Base-by-base conservation (phyloP, 2,329 filamentous ascomycete species). In the Albifimbria verrucaria region DNA sequence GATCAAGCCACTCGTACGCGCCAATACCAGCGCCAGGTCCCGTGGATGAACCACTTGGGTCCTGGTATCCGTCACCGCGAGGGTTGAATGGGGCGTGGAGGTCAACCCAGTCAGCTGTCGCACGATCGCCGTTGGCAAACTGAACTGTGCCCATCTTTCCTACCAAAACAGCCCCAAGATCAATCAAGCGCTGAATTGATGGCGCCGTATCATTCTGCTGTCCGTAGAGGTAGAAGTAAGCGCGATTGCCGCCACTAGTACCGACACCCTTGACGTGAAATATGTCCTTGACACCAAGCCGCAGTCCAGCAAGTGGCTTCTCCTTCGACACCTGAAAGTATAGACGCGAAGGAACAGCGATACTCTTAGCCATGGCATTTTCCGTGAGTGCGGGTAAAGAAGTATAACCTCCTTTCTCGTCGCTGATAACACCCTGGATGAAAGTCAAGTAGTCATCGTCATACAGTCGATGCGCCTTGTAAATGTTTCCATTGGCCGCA, bases 271-370 rank as follows among this genome's bases (percentile, higher is more conserved):
- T 49, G 24, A 87, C 62, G 52, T 85, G 74, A 56, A 75, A 80
- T 48, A 83, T 81, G 57, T 86, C 83, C 59, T 87, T 87, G 52
- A 86, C 71, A 1, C 75, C 81, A 1, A 86, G 61, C 9, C 83
- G 73, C 7, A 81, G 71, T 11, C 83, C 82, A 7, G 80, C 77
- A 0, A 86, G 68, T 1, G 82, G 81, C 24, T 48, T 28, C n/a
- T 48, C 9, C 18, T 48, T 20, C 10, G 24, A 20, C 2, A 11
- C 46, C 9, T 18, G 17, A 25, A 7, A n/a, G 18, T 48, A 48
- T 17, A 48, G 46, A 2, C 46, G 23, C 10, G 46, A 48, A 3
- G 46, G 46, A 20, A 48, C 46, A 20, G 46, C 18, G 17, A 47
- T 26, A 10, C 44, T 23, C 20, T 23, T 24, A 12, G 44, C 23